These are phyloP conservation scores for Bryoglossum gracile DNA, from an alignment of 495 filamentous ascomycete genomes.

Conservation along the genomic window DNA sequence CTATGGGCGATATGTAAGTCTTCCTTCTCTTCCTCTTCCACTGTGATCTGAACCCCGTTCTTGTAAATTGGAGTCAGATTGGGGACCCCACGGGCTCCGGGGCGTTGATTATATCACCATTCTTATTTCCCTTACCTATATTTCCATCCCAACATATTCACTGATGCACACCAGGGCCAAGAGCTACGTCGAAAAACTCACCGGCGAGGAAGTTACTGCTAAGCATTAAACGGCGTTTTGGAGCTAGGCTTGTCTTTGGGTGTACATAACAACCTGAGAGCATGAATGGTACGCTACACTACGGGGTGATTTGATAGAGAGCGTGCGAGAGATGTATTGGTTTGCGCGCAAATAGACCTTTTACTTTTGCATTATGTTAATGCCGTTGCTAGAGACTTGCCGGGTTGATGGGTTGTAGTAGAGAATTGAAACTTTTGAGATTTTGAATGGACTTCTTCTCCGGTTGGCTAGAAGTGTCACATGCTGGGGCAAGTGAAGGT, in stretches of 20 bases:
- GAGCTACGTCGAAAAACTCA: slow-evolving; percentile 93
- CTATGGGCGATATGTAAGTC: slow-evolving; percentile 97
- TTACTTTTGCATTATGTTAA: slow-evolving; percentile 9
- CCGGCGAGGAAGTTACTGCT: slow-evolving; percentile 86
- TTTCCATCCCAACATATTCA: slow-evolving; percentile 3
- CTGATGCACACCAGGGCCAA: slow-evolving; percentile 73
- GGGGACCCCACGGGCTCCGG: too few species aligned
- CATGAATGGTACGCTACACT: too few species aligned
- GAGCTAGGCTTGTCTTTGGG: not conserved
- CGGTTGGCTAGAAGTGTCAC: too few species aligned
- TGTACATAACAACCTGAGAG: not conserved
- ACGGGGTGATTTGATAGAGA: not conserved
- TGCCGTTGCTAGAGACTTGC: too few species aligned
- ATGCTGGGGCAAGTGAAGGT: too few species aligned
- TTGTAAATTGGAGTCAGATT: too few species aligned
- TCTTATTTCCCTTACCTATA: too few species aligned
- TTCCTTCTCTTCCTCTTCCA: slow-evolving; percentile 12
- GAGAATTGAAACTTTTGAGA: too few species aligned
- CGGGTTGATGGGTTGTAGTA: too few species aligned
- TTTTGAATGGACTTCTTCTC: too few species aligned
- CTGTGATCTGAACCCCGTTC: not conserved
- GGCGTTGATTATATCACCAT: too few species aligned
- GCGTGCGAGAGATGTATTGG: too few species aligned
- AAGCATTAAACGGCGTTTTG: slow-evolving; percentile 68
- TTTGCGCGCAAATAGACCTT: slow-evolving; percentile 26